Percentiles rank a stretch among this genome's conserved stretches.
Conservation (phyloP, 192 early-diverging fungal genomes). For the Funneliformis geosporum region DNA sequence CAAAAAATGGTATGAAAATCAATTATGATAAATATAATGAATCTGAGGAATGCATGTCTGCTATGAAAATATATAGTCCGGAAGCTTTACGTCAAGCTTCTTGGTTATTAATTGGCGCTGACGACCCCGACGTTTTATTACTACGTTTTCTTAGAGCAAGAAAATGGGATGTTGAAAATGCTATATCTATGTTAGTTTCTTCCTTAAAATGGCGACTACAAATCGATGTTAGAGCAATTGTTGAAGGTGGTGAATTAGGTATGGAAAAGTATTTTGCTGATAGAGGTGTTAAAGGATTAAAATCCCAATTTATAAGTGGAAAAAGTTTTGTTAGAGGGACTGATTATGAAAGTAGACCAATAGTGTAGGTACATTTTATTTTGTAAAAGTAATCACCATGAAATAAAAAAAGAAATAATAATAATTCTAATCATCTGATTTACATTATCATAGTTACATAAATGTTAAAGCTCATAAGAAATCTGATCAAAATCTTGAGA, state of each 20-base stretch:
- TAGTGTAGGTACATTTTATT: conserved; percentile 46
- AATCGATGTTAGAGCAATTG: conserved; percentile 54
- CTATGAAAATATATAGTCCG: conserved; percentile 8
- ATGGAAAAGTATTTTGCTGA: conserved; percentile 17
- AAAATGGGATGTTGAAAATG: conserved; percentile 83
- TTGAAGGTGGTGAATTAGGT: conserved; percentile 15
- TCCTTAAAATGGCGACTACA: conserved; percentile 76
- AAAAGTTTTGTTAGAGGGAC: conserved; percentile 55
- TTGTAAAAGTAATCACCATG: not conserved
- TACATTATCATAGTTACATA: conserved; percentile 41
- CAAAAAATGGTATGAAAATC: not conserved
- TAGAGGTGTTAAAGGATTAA: conserved; percentile 30
- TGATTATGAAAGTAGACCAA: conserved; percentile 50
- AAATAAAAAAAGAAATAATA: not conserved
- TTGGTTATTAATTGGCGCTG: conserved; percentile 55
- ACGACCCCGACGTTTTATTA: conserved; percentile 73
- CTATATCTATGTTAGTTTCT: conserved; percentile 68
- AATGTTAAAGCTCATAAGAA: conserved; percentile 57
- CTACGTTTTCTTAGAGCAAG: conserved; percentile 84
- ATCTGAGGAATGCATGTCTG: conserved; percentile 2
- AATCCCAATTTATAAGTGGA: conserved; percentile 46
- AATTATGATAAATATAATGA: conserved; percentile 30
- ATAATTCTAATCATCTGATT: not conserved
- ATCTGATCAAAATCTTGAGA: conserved; percentile 61
- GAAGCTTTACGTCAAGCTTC: conserved; percentile 51